Conservation (phyloP, 1,284 basidiomycete species). For the Cutaneotrichosporon spelunceum region DNA sequence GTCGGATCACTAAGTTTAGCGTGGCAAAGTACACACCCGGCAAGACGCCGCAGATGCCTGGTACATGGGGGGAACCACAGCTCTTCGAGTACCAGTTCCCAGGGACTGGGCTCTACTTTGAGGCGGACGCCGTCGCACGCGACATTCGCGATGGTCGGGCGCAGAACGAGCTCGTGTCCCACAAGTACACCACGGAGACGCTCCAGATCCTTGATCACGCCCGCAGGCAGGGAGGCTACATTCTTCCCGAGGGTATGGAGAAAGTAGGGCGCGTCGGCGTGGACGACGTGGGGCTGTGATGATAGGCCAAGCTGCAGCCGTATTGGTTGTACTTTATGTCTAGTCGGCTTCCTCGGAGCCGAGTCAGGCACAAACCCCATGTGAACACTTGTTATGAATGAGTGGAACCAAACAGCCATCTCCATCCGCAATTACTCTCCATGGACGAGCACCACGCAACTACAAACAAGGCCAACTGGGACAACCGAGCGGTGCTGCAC, state of each 20-base stretch:
- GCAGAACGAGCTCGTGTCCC: conserved; percentile 41
- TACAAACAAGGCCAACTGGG: conserved; percentile 14
- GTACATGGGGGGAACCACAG: conserved; percentile 26
- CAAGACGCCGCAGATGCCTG: background rate
- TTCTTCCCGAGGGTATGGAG: conserved; percentile 46
- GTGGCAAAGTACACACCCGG: conserved; percentile 7
- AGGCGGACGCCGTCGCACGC: conserved; percentile 52
- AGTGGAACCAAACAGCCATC: background rate
- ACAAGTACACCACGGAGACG: conserved; percentile 43
- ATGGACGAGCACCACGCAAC: background rate
- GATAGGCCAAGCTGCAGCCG: too few relatives aligned
- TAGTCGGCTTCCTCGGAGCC: too few relatives aligned
- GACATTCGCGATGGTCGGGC: conserved; percentile 42
- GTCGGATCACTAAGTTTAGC: conserved; percentile 14
- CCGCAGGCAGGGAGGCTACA: conserved; percentile 44
- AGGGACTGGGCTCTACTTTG: conserved; percentile 45
- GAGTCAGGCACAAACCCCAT: too few relatives aligned
- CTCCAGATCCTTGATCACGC: conserved; percentile 51
- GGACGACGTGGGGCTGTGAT: background rate
- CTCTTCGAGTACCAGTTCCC: conserved; percentile 34
- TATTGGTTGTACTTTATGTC: background rate
- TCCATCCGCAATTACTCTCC: background rate
- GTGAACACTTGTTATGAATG: background rate
- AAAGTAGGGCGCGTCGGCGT: conserved; percentile 26
- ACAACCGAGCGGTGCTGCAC: conserved; percentile 13